phyloP scores from a whole-genome alignment of 495 filamentous ascomycete species.

The Aspergillus homomorphus region DNA sequence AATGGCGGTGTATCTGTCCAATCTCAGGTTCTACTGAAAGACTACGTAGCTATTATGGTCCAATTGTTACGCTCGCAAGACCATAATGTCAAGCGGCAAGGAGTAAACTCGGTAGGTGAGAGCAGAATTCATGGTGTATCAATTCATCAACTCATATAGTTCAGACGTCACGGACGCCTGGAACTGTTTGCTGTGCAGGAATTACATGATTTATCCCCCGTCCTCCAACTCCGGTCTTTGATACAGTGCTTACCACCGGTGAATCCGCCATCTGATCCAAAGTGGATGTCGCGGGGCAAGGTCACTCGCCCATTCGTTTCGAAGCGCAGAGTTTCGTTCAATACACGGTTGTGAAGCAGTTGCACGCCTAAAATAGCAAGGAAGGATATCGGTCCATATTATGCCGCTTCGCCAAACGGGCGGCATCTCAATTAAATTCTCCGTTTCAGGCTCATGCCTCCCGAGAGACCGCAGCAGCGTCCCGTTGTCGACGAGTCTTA shows the following conservation, averaged over 20 bases:
- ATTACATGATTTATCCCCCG: conserved; percentile 19
- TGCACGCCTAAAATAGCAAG: conserved; percentile 9
- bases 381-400: conserved; percentile 2
- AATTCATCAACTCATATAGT: conserved; percentile 33
- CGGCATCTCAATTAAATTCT: conserved; percentile 6
- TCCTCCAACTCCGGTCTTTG: conserved; percentile 18
- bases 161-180: conserved; percentile 30
- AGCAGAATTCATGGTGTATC: conserved; percentile 22
- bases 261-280: not conserved
- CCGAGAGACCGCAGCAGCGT: conserved; percentile 26
- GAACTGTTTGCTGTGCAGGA: conserved; percentile 19
- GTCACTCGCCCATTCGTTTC: not conserved
- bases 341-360: not conserved
- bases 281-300: not conserved
- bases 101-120: not conserved
- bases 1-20: not conserved
- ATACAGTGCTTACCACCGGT: conserved; percentile 12
- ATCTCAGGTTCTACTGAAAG: not conserved
- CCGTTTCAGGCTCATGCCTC: conserved; percentile 13
- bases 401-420: conserved; percentile 6
- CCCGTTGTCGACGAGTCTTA: conserved; percentile 35
- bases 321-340: not conserved
- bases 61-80: too few species aligned
- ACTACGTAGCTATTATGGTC: too few species aligned
- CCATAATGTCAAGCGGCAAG: not conserved